Base-by-base conservation (phyloP, 129 eudicot genomes). In the Rutidosis leptorrhynchoides region DNA sequence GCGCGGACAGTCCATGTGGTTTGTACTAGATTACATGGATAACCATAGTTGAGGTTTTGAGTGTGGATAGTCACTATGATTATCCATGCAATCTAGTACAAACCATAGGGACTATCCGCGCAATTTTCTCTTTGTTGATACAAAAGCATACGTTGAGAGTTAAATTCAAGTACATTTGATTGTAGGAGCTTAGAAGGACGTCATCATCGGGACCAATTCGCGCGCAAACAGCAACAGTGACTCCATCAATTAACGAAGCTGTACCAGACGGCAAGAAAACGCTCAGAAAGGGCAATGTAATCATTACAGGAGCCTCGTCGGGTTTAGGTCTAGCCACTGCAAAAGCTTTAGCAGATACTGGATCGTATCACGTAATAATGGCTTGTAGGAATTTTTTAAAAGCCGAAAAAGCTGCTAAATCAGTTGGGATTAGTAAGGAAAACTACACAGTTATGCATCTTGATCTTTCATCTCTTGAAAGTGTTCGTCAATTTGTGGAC, bases 291-390 rank as follows among this genome's bases (percentile, higher is more conserved):
- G 98, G 98, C 62, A 86, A 70, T 40, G 98, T 80, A 22, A 70
- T 93, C 10, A 89, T 93, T 35, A 93, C 96, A 0, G 96, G 98
- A 74, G 95, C 98, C 60, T 93, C 98, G 30, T 88, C 98, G 1
- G 98, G 98, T 23, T 65, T 93, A 15, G 98, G 98, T 60, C 78
- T 93, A 42, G 98, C 98, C 61, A 80, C 98, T 19, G 96, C 98
- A 3, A 93, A 86, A 73, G 87, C 92, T 23, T 71, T 86, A 20
- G 89, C 92, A 7, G 90, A 83, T 46, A 80, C 90, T 6, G 92
- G 81, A 14, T 58, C 89, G 69, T 93, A 95, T 91, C 89, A 93
- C 21, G 68, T 93, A 6, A 86, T 81, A 57, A 88, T 88, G 96
- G 98, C 92, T 6, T 93, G 98, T 74, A 76, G 98, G 75, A 79